phyloP scores from a whole-genome alignment of 441 rosid species.

The Erysimum cheiri region DNA sequence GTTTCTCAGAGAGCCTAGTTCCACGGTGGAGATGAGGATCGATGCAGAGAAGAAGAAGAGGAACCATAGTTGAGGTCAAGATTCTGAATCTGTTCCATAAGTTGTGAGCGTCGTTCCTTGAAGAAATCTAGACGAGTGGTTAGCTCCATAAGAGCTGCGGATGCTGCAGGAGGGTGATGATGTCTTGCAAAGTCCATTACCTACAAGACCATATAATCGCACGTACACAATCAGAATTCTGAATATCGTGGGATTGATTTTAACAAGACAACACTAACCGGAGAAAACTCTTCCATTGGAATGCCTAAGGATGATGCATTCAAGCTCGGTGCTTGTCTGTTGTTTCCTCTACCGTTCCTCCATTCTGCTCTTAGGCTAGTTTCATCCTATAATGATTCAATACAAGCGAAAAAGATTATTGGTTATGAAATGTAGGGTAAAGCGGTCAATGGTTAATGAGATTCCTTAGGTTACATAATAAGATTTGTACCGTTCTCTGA shows the following conservation, averaged over 20 bases:
- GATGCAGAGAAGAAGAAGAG: conserved; percentile 61
- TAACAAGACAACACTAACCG: conserved; percentile 47
- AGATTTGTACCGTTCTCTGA: conserved; percentile 71
- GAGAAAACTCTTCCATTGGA: conserved; percentile 71
- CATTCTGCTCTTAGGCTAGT: conserved; percentile 63
- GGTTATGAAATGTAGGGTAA: not conserved
- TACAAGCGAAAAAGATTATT: not conserved
- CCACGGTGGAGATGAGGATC: conserved; percentile 90
- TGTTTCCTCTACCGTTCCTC: conserved; percentile 79
- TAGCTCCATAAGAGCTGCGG: conserved; percentile 85
- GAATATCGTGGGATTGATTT: not conserved
- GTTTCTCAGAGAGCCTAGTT: conserved; percentile 46
- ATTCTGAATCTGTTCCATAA: conserved; percentile 92
- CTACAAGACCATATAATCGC: conserved; percentile 18
- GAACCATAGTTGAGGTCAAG: conserved; percentile 82
- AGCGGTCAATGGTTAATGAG: not conserved
- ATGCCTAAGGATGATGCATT: conserved; percentile 67
- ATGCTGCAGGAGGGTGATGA: conserved; percentile 66
- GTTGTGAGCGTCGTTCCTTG: conserved; percentile 94
- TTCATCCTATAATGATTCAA: conserved; percentile 54
- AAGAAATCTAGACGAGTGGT: conserved; percentile 92
- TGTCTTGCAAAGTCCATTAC: conserved; percentile 44
- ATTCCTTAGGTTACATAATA: conserved; percentile 2
- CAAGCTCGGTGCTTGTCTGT: conserved; percentile 65
- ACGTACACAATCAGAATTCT: not conserved